Conservation (phyloP, 2,329 filamentous ascomycete species). For the Xylaria digitata region DNA sequence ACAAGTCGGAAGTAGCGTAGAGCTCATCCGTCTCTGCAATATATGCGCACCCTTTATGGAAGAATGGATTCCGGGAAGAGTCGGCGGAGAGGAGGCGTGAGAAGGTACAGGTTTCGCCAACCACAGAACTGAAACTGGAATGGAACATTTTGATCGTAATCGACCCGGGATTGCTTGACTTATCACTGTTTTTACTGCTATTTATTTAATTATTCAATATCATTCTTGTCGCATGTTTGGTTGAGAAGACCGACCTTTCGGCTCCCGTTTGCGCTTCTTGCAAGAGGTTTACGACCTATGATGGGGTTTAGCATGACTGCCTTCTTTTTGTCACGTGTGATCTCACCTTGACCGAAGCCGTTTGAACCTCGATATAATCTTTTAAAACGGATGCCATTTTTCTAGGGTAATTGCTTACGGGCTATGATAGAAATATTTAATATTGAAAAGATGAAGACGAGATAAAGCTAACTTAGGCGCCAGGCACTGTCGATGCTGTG, state of each 20-base stretch:
- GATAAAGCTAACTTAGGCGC: background rate
- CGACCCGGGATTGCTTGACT: constrained; percentile 21
- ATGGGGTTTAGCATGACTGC: constrained; percentile 15
- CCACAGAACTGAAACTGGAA: constrained; percentile 50
- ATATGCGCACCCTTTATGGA: constrained; percentile 59
- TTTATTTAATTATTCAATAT: constrained; percentile 6
- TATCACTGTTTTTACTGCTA: constrained; percentile 12
- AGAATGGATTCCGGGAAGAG: constrained; percentile 58
- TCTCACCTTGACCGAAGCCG: constrained; percentile 30
- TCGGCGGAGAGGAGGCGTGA: constrained; percentile 55
- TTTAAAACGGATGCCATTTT: constrained; percentile 37
- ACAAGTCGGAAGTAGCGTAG: constrained; percentile 58
- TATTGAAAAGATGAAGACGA: constrained; percentile 2
- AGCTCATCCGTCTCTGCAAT: constrained; percentile 55
- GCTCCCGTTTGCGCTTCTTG: constrained; percentile 18
- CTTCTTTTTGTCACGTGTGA: background rate
- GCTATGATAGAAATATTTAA: background rate
- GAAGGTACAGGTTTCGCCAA: constrained; percentile 54
- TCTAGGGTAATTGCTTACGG: background rate
- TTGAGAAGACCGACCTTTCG: constrained; percentile 29
- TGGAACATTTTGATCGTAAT: constrained; percentile 55
- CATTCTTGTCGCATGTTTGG: background rate
- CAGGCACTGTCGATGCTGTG: background rate
- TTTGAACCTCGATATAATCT: constrained; percentile 22
- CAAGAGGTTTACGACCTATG: constrained; percentile 28